Evolutionary conservation across 371 early-diverging fungal genomes (phyloP).

Genomic region (Massospora cicadina): DNA sequence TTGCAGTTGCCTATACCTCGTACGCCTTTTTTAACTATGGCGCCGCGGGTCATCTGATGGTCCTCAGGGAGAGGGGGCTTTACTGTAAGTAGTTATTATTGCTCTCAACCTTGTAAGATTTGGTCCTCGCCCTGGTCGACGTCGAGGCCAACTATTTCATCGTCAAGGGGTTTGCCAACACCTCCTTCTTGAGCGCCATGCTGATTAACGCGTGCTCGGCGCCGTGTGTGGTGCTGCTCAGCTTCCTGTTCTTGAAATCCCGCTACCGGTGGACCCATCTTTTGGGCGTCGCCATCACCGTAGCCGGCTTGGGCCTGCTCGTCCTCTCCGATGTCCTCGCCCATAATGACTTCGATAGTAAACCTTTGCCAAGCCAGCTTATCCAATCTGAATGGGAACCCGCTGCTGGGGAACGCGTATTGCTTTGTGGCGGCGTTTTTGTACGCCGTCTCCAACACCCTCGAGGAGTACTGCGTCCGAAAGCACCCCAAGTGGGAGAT

Average conservation of each 20-base stretch:
- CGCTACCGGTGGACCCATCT: constrained; percentile 44
- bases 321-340: constrained; percentile 34
- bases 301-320: constrained; percentile 43
- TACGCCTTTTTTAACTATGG: constrained; percentile 33
- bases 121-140: constrained; percentile 31
- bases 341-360: background rate
- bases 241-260: constrained; percentile 34
- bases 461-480: constrained; percentile 45
- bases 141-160: constrained; percentile 66
- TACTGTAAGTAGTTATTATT: constrained; percentile 22
- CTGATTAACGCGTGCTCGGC: constrained; percentile 58
- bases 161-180: constrained; percentile 53
- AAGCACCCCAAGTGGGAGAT: constrained; percentile 49
- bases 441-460: constrained; percentile 48
- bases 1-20: constrained; percentile 41
- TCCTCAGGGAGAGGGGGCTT: constrained; percentile 29
- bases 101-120: background rate
- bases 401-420: constrained; percentile 46
- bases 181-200: constrained; percentile 49
- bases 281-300: constrained; percentile 34
- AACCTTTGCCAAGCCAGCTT: background rate
- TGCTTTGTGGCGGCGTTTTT: constrained; percentile 45
- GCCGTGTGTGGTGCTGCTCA: constrained; percentile 42
- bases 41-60: constrained; percentile 24
- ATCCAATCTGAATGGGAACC: constrained; percentile 19